Evolutionary conservation across 1,284 basidiomycete species (phyloP), one percentile per base, ranked within the genome.

Genomic region (Ganoderma multipileum): DNA sequence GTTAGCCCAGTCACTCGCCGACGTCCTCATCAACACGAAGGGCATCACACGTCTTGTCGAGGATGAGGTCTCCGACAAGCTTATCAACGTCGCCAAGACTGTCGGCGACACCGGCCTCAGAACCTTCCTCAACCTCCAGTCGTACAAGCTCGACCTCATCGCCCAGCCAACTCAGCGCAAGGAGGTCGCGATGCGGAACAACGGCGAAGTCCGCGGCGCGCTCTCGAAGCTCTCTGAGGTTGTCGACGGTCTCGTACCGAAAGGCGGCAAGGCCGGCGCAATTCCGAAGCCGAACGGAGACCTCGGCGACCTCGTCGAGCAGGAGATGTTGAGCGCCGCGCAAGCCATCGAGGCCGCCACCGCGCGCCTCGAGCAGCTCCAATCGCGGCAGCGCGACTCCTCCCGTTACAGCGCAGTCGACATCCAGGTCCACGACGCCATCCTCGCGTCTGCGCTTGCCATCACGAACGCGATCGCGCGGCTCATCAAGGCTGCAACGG

Each of bases 401-500:
- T 86, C 86, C 44, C 91, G 94, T 65, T 96, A 92, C 86, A 95
- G 89, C 70, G 94, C 95, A 14, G 88, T 98, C 70, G 97, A 99
- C 79, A 81, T 99, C 20, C 95, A 98, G 80, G 97, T 99, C 62
- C 98, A 99, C 85, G 98, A 99, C 80, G 95, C 97, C 33, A 99
- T 99, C 76, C 88, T 99, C 54, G 86, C 93, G 50, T 94, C 97
- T 6, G 95, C 97, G 3, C 87, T 99, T 81, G 95, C 94, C 8
- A 99, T 99, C 83, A 98, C 97, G 30, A 94, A 86, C 76, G 97
- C 97, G 47, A 99, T 99, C 76, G 94, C 91, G 5, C 91, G 96
- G 36, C 89, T 99, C 70, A 99, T 99, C 78, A 89, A 94, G 79
- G 97, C 97, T 6, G 97, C 98, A 5, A 98, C 97, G 1, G 97